Evolutionary conservation across 306 rosid genomes (phyloP), one percentile per base, ranked within the genome.

Genomic region (Medicago truncatula): DNA sequence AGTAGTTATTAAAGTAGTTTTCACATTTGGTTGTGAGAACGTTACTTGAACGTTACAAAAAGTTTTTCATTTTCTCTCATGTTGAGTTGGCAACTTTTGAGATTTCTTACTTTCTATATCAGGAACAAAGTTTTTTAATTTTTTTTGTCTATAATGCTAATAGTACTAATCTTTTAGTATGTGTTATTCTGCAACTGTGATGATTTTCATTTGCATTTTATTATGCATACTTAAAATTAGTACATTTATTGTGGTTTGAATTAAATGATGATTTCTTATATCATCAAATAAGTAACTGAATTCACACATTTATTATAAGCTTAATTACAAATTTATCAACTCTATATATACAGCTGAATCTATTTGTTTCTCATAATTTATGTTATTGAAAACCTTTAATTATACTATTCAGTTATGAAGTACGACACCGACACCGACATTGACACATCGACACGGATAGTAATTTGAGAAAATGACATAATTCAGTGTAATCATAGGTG

Each of bases 1-100:
- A 49, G 71, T 43, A 39, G 73, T 75, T 76, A 16, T 75, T 76
- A 16, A 73, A 74, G 56, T 70, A 25, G 77, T 84, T 67, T 70
- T 80, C 81, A 59, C 73, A 76, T 76, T 73, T 66, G 71, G 76
- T 82, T 70, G 71, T 52, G 71, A 70, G 77, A 13, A 57, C 84
- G 53, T 82, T 54, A 13, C 77, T 78, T 78, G 73, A 81, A 74
- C 65, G 86, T 60, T 52, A 77, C 76, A 62, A 40, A 81, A 82
- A 52, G 78, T 73, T 76, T 43, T 58, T 58, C 38, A 7, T 61
- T 60, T 71, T 76, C 59, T 47, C 54, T 18, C 70, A 66, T 78
- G 78, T 84, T 53, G 74, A 69, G 34, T 74, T 52, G 77, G 78
- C 84, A 70, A 57, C 49, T 78, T 80, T 70, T 38, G 74, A 75